Percentiles rank a stretch among this genome's conserved stretches.
Conservation (phyloP, 1,284 basidiomycete species). For the Tilletia caries region DNA sequence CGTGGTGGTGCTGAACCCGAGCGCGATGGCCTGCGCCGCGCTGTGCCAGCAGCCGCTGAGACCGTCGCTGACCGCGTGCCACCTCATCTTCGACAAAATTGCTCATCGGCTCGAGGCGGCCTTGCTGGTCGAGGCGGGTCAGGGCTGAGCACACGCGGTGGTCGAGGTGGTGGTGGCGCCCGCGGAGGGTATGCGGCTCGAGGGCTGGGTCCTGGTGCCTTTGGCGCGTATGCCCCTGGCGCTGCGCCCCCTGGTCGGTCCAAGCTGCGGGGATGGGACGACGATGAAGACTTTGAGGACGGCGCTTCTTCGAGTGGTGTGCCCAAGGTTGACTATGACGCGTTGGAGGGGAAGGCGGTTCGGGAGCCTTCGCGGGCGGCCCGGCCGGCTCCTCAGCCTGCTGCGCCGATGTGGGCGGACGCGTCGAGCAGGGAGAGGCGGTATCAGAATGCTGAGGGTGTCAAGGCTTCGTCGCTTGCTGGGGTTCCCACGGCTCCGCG, state of each 20-base stretch:
- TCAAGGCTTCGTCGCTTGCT: not conserved
- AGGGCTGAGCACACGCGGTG: not conserved
- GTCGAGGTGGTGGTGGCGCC: not conserved
- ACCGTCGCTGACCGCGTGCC: not conserved
- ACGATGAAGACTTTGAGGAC: constrained; percentile 4
- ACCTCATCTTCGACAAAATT: not conserved
- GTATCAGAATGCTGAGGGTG: not conserved
- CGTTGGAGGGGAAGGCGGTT: constrained; percentile 12
- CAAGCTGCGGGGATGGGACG: constrained; percentile 9
- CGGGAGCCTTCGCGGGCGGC: constrained; percentile 7
- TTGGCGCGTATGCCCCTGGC: constrained; percentile 1
- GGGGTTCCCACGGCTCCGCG: constrained; percentile 9
- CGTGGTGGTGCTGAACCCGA: not conserved
- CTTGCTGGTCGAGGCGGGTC: not conserved
- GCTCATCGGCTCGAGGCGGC: not conserved
- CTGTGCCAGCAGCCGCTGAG: not conserved
- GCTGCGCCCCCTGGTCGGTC: constrained; percentile 2
- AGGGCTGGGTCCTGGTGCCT: not conserved
- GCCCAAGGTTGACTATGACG: constrained; percentile 13
- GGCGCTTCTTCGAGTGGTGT: not conserved
- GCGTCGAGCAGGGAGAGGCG: too few species aligned
- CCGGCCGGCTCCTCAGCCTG: not conserved
- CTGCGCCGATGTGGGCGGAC: not conserved
- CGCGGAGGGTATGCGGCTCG: not conserved
- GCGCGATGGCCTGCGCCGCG: not conserved